These are phyloP conservation scores for Straminergon stramineum DNA, from an alignment of 225 moss, liverwort and hornwort genomes.

Conservation along the genomic window DNA sequence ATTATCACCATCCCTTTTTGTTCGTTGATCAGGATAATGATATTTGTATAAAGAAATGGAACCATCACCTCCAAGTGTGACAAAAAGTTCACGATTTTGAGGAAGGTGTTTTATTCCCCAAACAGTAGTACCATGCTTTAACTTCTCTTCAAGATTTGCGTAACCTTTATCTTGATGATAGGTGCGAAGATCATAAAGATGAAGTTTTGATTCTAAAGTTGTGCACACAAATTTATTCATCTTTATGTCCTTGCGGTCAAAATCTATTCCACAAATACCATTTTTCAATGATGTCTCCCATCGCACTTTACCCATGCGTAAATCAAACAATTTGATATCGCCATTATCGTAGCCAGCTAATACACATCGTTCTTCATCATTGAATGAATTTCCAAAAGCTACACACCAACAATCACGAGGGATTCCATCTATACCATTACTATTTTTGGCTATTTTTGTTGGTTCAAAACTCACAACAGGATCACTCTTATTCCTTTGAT, in stretches of 20 bases:
- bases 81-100: conserved; percentile 79
- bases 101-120: conserved; percentile 84
- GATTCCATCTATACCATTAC: neutral
- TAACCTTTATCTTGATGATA: conserved; percentile 50
- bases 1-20: conserved; percentile 27
- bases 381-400: conserved; percentile 88
- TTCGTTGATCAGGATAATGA: conserved; percentile 66
- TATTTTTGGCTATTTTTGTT: neutral
- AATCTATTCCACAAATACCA: conserved; percentile 90
- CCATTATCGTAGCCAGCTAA: conserved; percentile 94
- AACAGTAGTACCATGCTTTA: conserved; percentile 70
- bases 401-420: conserved; percentile 87
- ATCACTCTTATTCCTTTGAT: conserved; percentile 48
- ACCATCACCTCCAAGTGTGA: conserved; percentile 80
- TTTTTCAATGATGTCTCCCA: conserved; percentile 79
- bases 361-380: conserved; percentile 81
- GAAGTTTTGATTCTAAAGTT: conserved; percentile 74
- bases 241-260: conserved; percentile 85
- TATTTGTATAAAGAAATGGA: conserved; percentile 77
- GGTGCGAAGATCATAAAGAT: conserved; percentile 70
- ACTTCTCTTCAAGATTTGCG: conserved; percentile 39
- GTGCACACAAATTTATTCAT: conserved; percentile 90
- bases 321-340: conserved; percentile 82
- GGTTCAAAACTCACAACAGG: conserved; percentile 61
- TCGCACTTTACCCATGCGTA: conserved; percentile 50